A percentile compares a stretch with the other conserved stretches of the same genome.
Evolutionary conservation across 164 flowering plant genomes (phyloP).

Genomic region (Magnolia changhungtana): DNA sequence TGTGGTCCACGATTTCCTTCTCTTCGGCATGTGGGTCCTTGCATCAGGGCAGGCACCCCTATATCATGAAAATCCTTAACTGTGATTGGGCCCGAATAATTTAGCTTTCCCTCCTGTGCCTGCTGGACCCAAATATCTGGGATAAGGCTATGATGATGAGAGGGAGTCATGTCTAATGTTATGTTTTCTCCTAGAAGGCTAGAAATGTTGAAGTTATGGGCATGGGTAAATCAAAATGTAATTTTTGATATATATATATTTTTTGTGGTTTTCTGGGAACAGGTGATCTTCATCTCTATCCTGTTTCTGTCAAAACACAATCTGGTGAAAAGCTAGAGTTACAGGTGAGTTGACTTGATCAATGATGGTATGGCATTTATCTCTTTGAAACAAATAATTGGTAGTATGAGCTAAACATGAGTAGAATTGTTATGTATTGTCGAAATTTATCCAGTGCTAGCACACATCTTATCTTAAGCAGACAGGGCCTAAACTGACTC

Average conservation of each 20-base stretch:
- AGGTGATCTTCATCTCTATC: conserved; percentile 86
- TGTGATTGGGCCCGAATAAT: background rate
- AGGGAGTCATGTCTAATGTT: no score
- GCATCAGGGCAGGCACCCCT: background rate
- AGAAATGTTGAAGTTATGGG: background rate
- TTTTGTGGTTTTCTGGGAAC: conserved; percentile 11
- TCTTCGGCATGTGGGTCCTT: background rate
- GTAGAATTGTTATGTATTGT: background rate
- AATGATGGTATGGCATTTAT: background rate
- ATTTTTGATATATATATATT: background rate
- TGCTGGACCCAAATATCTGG: background rate
- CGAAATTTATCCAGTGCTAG: background rate
- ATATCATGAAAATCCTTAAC: background rate
- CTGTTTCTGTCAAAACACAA: conserved; percentile 81
- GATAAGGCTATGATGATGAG: background rate
- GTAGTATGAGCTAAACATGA: background rate
- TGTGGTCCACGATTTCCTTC: no score
- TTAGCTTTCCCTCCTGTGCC: background rate
- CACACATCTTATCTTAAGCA: background rate
- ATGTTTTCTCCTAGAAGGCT: background rate
- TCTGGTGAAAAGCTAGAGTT: conserved; percentile 88
- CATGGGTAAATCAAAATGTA: background rate
- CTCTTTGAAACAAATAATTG: background rate
- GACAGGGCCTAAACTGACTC: background rate
- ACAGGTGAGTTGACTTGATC: conserved; percentile 55